phyloP scores from a whole-genome alignment of 768 basidiomycete genomes.

The Termitomyces sp. region DNA sequence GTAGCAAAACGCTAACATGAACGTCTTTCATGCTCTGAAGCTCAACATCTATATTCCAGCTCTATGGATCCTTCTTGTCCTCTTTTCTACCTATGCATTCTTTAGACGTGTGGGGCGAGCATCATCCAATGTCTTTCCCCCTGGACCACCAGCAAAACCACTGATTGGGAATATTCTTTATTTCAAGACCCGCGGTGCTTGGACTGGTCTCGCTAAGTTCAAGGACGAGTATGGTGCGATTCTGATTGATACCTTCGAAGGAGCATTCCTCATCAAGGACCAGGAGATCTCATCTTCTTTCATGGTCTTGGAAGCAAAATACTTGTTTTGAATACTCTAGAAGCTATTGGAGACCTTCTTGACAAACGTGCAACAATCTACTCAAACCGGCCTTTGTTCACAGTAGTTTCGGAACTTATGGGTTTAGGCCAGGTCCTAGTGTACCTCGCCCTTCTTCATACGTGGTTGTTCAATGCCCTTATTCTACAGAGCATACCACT shows the following conservation, averaged over 20 bases:
- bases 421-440: background rate
- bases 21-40: background rate
- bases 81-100: background rate
- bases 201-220: background rate
- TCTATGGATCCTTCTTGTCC: background rate
- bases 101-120: background rate
- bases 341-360: background rate
- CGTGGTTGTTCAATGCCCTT: background rate
- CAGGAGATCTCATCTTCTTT: background rate
- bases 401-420: background rate
- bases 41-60: background rate
- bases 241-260: too few species aligned
- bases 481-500: background rate
- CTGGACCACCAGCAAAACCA: background rate
- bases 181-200: background rate
- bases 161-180: background rate
- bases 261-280: background rate
- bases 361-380: background rate
- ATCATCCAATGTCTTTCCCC: background rate
- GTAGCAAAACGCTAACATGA: too few species aligned
- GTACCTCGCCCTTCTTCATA: too few species aligned
- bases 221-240: background rate
- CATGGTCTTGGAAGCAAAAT: background rate
- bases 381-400: background rate
- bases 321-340: background rate